phyloP scores from a whole-genome alignment of 495 filamentous ascomycete genomes.

The Hyaloscypha hepaticicola region DNA sequence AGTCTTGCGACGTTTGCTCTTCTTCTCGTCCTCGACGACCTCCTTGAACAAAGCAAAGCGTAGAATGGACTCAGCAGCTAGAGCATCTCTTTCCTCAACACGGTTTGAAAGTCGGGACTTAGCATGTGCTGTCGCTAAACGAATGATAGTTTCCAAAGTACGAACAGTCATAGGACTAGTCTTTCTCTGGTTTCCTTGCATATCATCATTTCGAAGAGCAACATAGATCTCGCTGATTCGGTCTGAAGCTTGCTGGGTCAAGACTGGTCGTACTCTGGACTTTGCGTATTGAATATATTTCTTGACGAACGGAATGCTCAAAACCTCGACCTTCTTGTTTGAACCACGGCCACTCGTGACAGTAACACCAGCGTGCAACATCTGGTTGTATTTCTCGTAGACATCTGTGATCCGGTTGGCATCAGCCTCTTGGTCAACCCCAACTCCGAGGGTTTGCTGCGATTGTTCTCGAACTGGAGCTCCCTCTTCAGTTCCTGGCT shows the following conservation, averaged over 20 bases:
- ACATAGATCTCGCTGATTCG: slow-evolving; percentile 93
- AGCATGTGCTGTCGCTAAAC: slow-evolving; percentile 93
- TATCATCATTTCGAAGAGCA: slow-evolving; percentile 90
- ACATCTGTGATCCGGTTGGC: slow-evolving; percentile 75
- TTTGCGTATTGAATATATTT: slow-evolving; percentile 99
- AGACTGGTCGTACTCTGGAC: slow-evolving; percentile 80
- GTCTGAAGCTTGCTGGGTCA: slow-evolving; percentile 91
- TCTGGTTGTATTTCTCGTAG: slow-evolving; percentile 93
- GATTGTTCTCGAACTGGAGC: slow-evolving; percentile 89
- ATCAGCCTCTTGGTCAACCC: slow-evolving; percentile 75
- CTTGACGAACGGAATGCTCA: slow-evolving; percentile 98
- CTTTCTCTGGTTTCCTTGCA: slow-evolving; percentile 89
- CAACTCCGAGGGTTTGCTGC: slow-evolving; percentile 84
- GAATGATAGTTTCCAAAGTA: slow-evolving; percentile 96
- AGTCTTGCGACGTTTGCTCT: slow-evolving; percentile 65
- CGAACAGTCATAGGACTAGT: slow-evolving; percentile 95
- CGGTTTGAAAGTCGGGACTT: slow-evolving; percentile 87
- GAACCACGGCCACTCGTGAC: slow-evolving; percentile 67
- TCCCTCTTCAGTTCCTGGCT: slow-evolving; percentile 92
- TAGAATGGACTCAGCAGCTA: slow-evolving; percentile 85
- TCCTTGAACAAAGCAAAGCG: slow-evolving; percentile 98
- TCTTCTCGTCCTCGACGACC: slow-evolving; percentile 82
- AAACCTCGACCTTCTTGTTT: slow-evolving; percentile 79
- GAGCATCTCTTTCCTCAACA: slow-evolving; percentile 90
- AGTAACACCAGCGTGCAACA: slow-evolving; percentile 92